Percentiles rank a stretch among this genome's conserved stretches.
Evolutionary conservation across 352 stramenopile genomes (phyloP).

Genomic region (Pythium myriotylum): DNA sequence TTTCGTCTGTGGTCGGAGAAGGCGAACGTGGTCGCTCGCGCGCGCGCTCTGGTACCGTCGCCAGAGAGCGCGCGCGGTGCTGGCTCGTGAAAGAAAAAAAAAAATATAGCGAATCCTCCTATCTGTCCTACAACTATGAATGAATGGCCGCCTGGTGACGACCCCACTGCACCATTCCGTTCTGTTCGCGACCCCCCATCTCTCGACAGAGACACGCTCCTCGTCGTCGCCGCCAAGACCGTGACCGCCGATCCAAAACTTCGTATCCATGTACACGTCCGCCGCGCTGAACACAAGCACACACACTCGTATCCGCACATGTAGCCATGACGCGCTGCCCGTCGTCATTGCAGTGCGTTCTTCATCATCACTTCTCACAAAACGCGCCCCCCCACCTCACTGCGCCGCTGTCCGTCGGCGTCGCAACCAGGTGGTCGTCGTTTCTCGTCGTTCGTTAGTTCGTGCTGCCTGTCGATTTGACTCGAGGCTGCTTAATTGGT

Average conservation of each 20-base stretch:
- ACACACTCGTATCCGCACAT: conserved; percentile 1
- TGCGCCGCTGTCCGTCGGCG: conserved; percentile 12
- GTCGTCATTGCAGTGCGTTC: background rate
- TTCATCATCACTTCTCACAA: background rate
- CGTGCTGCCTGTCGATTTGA: background rate
- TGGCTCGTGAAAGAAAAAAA: conserved; percentile 12
- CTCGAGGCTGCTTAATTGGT: conserved; percentile 38
- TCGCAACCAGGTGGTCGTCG: background rate
- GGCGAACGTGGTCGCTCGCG: conserved; percentile 3
- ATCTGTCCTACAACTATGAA: conserved; percentile 31
- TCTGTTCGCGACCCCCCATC: conserved; percentile 7
- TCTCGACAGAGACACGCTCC: conserved; percentile 3
- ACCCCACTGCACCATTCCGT: conserved; percentile 15
- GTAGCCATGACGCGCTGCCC: conserved; percentile 1
- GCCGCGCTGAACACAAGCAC: conserved; percentile 6
- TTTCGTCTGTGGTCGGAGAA: background rate
- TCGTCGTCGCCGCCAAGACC: background rate
- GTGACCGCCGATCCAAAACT: conserved; percentile 6
- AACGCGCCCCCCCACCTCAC: background rate
- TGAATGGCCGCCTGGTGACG: background rate
- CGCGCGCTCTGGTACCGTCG: conserved; percentile 24
- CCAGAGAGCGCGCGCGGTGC: conserved; percentile 13
- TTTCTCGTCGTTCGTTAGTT: background rate
- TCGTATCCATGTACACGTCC: conserved; percentile 17
- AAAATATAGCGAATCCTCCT: too few species aligned